phyloP scores from a whole-genome alignment of 2,329 filamentous ascomycete genomes.

The Calonectria pseudoturangicola region DNA sequence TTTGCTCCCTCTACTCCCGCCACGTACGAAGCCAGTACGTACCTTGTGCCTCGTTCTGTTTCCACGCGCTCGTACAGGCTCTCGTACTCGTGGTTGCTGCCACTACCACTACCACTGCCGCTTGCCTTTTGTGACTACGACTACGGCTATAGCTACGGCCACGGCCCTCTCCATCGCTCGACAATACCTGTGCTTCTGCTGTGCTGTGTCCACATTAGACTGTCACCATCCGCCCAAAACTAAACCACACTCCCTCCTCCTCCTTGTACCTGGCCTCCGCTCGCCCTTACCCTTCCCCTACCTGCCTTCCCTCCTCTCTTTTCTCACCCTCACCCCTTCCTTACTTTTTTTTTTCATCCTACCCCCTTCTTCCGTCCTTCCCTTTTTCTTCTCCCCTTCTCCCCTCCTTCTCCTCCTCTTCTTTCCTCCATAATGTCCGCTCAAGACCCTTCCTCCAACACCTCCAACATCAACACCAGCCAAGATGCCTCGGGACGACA shows the following conservation, averaged over 20 bases:
- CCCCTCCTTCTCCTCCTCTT: conserved; percentile 53
- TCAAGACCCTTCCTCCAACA: conserved; percentile 52
- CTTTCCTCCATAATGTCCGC: conserved; percentile 60
- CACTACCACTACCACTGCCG: conserved; percentile 31
- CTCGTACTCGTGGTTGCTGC: conserved; percentile 44
- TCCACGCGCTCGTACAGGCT: conserved; percentile 48
- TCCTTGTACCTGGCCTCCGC: conserved; percentile 51
- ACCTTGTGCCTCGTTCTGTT: conserved; percentile 25
- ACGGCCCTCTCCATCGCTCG: conserved; percentile 39
- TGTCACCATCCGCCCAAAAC: conserved; percentile 46
- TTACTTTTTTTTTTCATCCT: conserved; percentile 53
- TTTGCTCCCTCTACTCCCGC: conserved; percentile 24
- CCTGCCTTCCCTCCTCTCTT: conserved; percentile 40
- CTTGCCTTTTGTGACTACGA: conserved; percentile 39
- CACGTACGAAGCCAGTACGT: conserved; percentile 32
- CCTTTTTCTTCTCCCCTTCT: conserved; percentile 53
- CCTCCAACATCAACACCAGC: conserved; percentile 56
- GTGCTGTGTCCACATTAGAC: conserved; percentile 36
- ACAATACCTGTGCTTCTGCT: conserved; percentile 33
- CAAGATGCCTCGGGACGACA: conserved; percentile 79
- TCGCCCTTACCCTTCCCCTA: conserved; percentile 51
- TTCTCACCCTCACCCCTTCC: conserved; percentile 53
- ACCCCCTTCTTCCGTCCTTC: conserved; percentile 53
- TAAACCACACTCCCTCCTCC: conserved; percentile 52
- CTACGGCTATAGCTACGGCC: conserved; percentile 37